Base-by-base conservation (phyloP, 1,139 yeast species). In the Nakaseomyces kungkrabaensis region DNA sequence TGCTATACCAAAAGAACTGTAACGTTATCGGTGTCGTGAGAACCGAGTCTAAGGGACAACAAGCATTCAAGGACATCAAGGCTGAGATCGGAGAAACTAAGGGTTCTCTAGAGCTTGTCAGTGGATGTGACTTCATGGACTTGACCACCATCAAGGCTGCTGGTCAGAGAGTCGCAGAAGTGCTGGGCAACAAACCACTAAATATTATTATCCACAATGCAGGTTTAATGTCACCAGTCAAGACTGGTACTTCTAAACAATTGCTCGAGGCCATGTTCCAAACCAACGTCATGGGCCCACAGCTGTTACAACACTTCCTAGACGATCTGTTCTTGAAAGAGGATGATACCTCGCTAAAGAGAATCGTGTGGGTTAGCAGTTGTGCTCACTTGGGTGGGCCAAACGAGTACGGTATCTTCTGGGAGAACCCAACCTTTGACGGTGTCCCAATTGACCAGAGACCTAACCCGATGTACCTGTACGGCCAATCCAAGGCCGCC, bases 171-270 rank as follows among this genome's bases (percentile, higher is more conserved):
- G 63, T 77, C 48, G 55, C 66, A 43, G 52, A 48, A 3, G 25
- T 46, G 3, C 44, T 61, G 5, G 49, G 50, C 4, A 50, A 49
- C 53, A 33, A 53, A 33, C 56, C 59, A 13, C 54, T 77, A 32
- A 76, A 75, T 54, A 66, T 74, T 11, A 68, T 75, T 13, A 69
- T 77, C 46, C 75, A 76, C 56, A 76, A 77, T 62, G 81, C 81
- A 0, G 80, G 82, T 43, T 69, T 77, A 13, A 75, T 73, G 74
- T 61, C 65, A 17, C 73, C 77, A 1, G 69, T 71, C 9, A 58
- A 59, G 10, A 55, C 70, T 1, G 55, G 59, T 17, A 68, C 77
- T 6, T 53, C 63, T 4, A 59, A 56, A 7, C 77, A 73, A 57
- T 79, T 77, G 1, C 66, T 65, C 52, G 79, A 77, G 49, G 59